Evolutionary conservation across 2,329 filamentous ascomycete genomes (phyloP).

Genomic region (Corynespora cassiicola): DNA sequence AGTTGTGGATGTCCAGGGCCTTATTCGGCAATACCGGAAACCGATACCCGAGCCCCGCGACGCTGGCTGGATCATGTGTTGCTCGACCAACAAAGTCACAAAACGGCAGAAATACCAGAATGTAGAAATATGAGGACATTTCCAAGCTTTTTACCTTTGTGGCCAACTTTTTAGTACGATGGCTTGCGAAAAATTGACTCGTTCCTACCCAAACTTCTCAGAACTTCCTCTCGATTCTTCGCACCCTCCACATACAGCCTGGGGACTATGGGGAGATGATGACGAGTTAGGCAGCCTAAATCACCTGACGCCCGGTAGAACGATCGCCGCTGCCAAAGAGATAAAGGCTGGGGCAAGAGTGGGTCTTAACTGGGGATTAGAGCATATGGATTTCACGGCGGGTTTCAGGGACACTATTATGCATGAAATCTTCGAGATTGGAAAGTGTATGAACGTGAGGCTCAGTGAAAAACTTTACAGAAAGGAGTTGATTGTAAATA

Average conservation of each 20-base stretch:
- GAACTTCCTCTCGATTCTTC: constrained; percentile 26
- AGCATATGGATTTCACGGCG: constrained; percentile 29
- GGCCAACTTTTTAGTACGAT: too few relatives aligned
- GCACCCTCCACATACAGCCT: constrained; percentile 27
- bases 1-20: too few relatives aligned
- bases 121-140: too few relatives aligned
- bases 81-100: too few relatives aligned
- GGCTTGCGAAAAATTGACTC: constrained; percentile 18
- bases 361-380: constrained; percentile 27
- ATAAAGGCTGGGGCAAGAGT: constrained; percentile 23
- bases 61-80: too few relatives aligned
- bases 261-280: constrained; percentile 27
- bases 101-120: too few relatives aligned
- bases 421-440: constrained; percentile 29
- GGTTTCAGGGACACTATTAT: constrained; percentile 26
- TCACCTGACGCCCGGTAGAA: constrained; percentile 24
- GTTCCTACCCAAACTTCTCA: constrained; percentile 27
- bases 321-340: constrained; percentile 25
- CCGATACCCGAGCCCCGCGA: too few relatives aligned
- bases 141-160: too few relatives aligned
- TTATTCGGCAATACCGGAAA: too few relatives aligned
- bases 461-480: too few relatives aligned
- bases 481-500: constrained; percentile 4
- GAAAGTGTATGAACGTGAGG: constrained; percentile 28
- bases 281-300: constrained; percentile 29